A percentile compares a stretch with the other conserved stretches of the same genome.
phyloP scores from a whole-genome alignment of 108 stramenopile genomes.

The Aurantiochytrium sp. region DNA sequence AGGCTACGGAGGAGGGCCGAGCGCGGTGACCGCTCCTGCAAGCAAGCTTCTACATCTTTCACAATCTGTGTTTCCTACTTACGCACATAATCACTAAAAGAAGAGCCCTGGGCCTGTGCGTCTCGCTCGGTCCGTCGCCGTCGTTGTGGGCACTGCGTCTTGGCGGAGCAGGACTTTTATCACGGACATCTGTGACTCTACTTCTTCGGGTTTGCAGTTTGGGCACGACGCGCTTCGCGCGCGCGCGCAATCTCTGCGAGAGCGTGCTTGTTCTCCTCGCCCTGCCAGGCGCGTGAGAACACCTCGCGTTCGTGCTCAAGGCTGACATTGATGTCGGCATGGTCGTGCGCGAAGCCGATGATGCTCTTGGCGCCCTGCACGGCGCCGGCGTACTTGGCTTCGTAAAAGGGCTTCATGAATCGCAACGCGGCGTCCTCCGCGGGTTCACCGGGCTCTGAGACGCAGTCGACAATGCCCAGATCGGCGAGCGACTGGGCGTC shows the following conservation, averaged over 20 bases:
- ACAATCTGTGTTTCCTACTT: too few species aligned
- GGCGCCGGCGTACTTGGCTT: not conserved
- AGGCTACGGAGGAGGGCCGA: not conserved
- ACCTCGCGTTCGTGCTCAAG: not conserved
- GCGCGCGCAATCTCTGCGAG: not conserved
- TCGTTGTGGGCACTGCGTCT: too few species aligned
- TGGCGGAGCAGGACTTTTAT: too few species aligned
- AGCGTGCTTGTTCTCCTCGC: not conserved
- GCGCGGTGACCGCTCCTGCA: not conserved
- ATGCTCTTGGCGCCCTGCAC: not conserved
- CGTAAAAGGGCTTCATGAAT: not conserved
- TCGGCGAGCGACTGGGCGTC: not conserved
- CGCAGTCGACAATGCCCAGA: not conserved
- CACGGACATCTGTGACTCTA: too few species aligned
- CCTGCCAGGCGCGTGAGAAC: slow-evolving; percentile 3
- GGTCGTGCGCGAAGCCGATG: not conserved
- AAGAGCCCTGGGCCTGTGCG: too few species aligned
- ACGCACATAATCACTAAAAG: too few species aligned
- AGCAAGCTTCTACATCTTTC: too few species aligned
- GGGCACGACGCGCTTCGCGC: not conserved
- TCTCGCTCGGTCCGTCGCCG: too few species aligned
- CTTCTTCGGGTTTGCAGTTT: too few species aligned
- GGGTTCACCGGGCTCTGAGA: not conserved
- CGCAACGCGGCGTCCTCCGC: not conserved
- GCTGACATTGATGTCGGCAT: not conserved